Conservation (phyloP, 345 rosid genomes). For the Eucalyptus rudis region DNA sequence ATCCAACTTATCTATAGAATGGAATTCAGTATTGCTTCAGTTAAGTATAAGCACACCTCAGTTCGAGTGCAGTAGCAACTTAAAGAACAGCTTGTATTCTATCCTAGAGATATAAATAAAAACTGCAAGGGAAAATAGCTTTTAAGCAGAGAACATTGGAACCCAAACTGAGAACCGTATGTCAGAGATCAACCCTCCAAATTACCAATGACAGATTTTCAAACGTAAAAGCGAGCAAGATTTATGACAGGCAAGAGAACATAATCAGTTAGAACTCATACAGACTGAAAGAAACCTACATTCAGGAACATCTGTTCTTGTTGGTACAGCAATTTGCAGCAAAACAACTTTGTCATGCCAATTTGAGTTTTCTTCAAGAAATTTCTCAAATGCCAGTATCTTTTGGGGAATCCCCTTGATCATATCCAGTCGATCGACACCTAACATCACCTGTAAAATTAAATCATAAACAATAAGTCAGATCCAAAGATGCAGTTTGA, state of each 20-base stretch:
- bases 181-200: not conserved
- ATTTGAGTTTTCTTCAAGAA: slow-evolving; percentile 87
- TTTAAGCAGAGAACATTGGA: not conserved
- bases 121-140: not conserved
- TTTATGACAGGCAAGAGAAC: not conserved
- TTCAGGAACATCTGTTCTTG: slow-evolving; percentile 99
- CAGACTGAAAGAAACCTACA: slow-evolving; percentile 28
- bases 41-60: not conserved
- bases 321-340: slow-evolving; percentile 98
- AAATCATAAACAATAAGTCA: not conserved
- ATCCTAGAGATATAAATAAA: not conserved
- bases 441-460: slow-evolving; percentile 79
- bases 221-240: not conserved
- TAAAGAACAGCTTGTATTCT: not conserved
- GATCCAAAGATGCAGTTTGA: not conserved
- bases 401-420: slow-evolving; percentile 99
- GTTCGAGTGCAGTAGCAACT: not conserved
- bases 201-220: not conserved
- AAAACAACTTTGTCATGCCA: slow-evolving; percentile 99
- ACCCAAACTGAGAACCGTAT: not conserved
- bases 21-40: not conserved
- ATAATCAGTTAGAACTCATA: not conserved
- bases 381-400: slow-evolving; percentile 96
- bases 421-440: slow-evolving; percentile 99
- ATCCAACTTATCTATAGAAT: not conserved